Evolutionary conservation across 345 rosid species (phyloP), one percentile per base, ranked within the genome.

Genomic region (Combretum micranthum): DNA sequence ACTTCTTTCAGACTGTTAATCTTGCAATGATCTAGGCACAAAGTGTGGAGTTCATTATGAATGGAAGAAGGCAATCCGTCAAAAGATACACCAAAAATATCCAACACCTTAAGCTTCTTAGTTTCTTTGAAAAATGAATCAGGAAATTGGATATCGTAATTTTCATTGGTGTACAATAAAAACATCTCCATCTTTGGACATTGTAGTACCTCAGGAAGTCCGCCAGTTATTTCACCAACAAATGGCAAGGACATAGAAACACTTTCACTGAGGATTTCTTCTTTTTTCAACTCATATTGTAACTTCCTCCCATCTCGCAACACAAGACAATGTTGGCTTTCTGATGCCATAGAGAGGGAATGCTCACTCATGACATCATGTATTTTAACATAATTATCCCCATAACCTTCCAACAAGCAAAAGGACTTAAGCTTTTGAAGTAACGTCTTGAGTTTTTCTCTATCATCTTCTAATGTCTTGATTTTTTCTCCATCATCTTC

Each of bases 61-160:
- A 67, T 20, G 1, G 65, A 67, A 20, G 49, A 54, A 14, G 50
- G 61, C 10, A 55, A n/a, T 5, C 44, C 17, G 0, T 12, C 18
- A 23, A 71, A 15, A 12, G 25, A 7, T 20, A 65, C 0, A 0
- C 5, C 0, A 1, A 42, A 13, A 7, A 69, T 16, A 25, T 62
- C 57, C 7, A 78, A 4, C 3, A 78, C 75, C 48, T 53, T 64
- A 10, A 72, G 73, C 15, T 57, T 18, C 37, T 23, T 62, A 25
- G 15, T 43, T 3, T 56, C 42, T 22, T 12, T 4, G 19, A 69
- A 78, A n/a, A 42, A 78, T 6, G 6, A 5, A 0, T 32, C 44
- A 0, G 73, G 55, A 2, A 72, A 18, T 20, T 43, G 14, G 12
- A 47, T 0, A 4, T 47, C 52, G 3, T 3, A 3, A 2, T 45